phyloP scores from a whole-genome alignment of 2,329 filamentous ascomycete species.

The Apiospora phragmitis region DNA sequence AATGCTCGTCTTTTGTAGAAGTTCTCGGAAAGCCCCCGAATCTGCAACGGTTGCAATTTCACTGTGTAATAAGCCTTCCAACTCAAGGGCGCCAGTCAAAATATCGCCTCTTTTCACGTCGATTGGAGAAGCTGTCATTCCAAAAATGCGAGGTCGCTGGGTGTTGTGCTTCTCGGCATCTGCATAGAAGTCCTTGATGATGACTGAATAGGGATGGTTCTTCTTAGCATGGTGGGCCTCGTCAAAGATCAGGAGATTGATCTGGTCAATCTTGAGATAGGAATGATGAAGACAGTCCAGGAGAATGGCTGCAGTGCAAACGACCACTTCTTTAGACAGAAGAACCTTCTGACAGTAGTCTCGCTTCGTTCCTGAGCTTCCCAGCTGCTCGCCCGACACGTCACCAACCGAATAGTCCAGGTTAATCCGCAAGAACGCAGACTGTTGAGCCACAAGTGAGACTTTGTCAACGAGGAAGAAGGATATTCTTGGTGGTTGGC shows the following conservation, averaged over 20 bases:
- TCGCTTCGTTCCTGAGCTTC: constrained; percentile 39
- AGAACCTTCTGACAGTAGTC: constrained; percentile 55
- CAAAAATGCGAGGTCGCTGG: constrained; percentile 75
- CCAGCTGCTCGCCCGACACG: constrained; percentile 68
- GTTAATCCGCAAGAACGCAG: constrained; percentile 77
- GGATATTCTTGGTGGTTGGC: constrained; percentile 63
- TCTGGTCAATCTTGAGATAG: constrained; percentile 76
- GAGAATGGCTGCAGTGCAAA: constrained; percentile 90
- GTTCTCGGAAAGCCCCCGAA: constrained; percentile 56
- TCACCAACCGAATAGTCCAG: constrained; percentile 73
- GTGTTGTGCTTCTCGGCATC: constrained; percentile 43
- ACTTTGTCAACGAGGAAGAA: constrained; percentile 94
- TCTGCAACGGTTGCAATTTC: constrained; percentile 74
- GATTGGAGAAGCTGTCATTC: constrained; percentile 96
- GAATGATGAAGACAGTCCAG: constrained; percentile 75
- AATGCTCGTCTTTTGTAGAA: constrained; percentile 54
- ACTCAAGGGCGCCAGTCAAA: constrained; percentile 64
- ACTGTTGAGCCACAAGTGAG: constrained; percentile 86
- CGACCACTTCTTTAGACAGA: constrained; percentile 74
- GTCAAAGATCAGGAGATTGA: constrained; percentile 92
- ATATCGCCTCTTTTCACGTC: constrained; percentile 75
- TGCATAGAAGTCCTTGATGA: constrained; percentile 83
- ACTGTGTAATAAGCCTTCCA: constrained; percentile 77
- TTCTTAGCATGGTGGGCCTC: constrained; percentile 97
- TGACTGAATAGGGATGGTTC: constrained; percentile 84